These are phyloP conservation scores for Malus sieversii DNA, from an alignment of 306 rosid species.

Conservation along the genomic window DNA sequence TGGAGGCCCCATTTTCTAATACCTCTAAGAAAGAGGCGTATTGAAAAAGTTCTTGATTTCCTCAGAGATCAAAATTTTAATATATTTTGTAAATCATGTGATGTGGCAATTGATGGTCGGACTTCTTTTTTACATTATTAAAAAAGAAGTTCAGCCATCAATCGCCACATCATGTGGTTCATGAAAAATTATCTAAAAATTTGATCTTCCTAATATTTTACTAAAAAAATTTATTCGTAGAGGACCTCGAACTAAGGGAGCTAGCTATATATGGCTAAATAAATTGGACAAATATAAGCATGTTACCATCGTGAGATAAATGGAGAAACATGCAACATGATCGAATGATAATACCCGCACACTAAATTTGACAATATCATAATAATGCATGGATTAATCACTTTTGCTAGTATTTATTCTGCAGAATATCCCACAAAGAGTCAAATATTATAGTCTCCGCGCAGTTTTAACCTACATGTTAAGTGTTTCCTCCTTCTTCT, in stretches of 20 bases:
- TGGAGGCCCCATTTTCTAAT: no score
- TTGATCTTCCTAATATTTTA: no score
- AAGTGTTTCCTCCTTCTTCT: neutral
- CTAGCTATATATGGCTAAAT: neutral
- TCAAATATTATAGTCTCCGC: neutral
- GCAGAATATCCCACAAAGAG: neutral
- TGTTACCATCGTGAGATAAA: neutral
- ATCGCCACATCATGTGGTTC: no score
- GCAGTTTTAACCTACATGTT: neutral
- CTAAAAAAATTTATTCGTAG: neutral
- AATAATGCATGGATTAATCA: neutral
- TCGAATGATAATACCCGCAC: neutral
- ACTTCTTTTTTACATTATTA: no score
- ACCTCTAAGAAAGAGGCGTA: no score
- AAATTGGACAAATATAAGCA: neutral
- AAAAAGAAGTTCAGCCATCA: no score
- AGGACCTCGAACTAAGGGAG: neutral
- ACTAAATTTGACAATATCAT: neutral
- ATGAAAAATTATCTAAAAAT: no score
- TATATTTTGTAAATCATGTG: no score
- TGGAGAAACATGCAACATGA: constrained; percentile 2
- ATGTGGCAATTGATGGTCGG: no score
- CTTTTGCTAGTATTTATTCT: neutral
- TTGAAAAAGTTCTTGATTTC: no score
- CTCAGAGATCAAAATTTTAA: no score